A percentile compares a stretch with the other conserved stretches of the same genome.
These are phyloP conservation scores for Lasiosphaeria miniovina DNA, from an alignment of 495 filamentous ascomycete genomes.

Conservation along the genomic window DNA sequence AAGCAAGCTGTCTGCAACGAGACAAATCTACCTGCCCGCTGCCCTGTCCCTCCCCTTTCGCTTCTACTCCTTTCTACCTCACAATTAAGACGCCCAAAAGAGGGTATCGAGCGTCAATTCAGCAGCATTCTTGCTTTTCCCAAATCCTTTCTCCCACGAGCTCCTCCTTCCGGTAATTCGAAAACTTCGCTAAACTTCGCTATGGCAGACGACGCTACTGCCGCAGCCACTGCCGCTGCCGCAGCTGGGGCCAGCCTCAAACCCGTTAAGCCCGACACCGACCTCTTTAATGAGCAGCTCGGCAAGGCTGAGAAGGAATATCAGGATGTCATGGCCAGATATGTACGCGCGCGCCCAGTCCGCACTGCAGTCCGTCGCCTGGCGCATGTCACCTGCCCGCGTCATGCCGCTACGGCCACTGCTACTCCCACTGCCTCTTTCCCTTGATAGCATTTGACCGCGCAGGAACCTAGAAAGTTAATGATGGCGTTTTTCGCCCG, in stretches of 20 bases:
- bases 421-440: not conserved
- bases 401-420: not conserved
- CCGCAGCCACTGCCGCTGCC: conserved; percentile 40
- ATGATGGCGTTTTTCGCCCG: not conserved
- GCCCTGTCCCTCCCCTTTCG: not conserved
- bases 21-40: not conserved
- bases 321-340: conserved; percentile 63
- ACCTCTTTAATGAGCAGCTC: conserved; percentile 65
- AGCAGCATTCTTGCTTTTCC: conserved; percentile 9
- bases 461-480: not conserved
- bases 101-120: conserved; percentile 4
- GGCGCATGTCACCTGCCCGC: conserved; percentile 7
- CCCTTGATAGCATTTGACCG: not conserved
- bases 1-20: not conserved
- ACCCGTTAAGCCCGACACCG: conserved; percentile 71
- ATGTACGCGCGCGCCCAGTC: conserved; percentile 57
- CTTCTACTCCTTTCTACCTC: conserved; percentile 1
- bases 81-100: not conserved
- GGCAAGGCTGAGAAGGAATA: conserved; percentile 81
- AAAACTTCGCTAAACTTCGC: conserved; percentile 14
- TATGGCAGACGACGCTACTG: conserved; percentile 44
- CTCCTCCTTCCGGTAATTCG: conserved; percentile 5
- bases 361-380: not conserved
- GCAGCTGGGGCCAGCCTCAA: conserved; percentile 53
- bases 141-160: conserved; percentile 2